phyloP scores from a whole-genome alignment of 257 asterid species.

The Fraxinus quadrangulata region DNA sequence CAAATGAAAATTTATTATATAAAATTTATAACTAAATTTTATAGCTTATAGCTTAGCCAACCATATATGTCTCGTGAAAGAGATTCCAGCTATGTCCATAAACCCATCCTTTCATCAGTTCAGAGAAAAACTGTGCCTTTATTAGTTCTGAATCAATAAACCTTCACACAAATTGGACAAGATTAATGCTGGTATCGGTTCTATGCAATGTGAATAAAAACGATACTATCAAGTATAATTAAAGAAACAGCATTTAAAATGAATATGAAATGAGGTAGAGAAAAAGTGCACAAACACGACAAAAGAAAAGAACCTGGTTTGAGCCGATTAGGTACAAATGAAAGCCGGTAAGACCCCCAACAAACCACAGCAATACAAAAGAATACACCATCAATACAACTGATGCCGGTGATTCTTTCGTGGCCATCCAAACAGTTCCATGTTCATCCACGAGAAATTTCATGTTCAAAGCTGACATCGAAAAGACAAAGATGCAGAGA shows the following conservation, averaged over 20 bases:
- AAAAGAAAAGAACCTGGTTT: constrained; percentile 55
- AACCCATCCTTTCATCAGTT: not conserved
- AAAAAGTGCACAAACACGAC: not conserved
- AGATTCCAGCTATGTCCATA: not conserved
- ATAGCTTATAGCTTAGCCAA: not conserved
- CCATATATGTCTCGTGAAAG: not conserved
- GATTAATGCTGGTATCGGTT: not conserved
- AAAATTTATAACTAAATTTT: too few relatives aligned
- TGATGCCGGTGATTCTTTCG: constrained; percentile 56
- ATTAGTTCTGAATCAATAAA: not conserved
- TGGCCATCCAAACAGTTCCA: constrained; percentile 49
- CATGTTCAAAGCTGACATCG: constrained; percentile 50
- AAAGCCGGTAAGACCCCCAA: constrained; percentile 82
- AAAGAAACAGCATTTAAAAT: not conserved
- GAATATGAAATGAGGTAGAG: not conserved
- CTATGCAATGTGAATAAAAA: not conserved
- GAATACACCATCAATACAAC: constrained; percentile 56
- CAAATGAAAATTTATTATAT: not conserved
- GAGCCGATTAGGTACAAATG: constrained; percentile 65
- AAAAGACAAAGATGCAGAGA: constrained; percentile 57
- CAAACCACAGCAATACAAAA: constrained; percentile 71
- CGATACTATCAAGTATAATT: not conserved
- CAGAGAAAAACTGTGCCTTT: not conserved
- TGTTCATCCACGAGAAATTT: constrained; percentile 40
- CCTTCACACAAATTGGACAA: not conserved